Percentiles rank a stretch among this genome's conserved stretches.
phyloP scores from a whole-genome alignment of 2,329 filamentous ascomycete genomes.

The Penicillium sp. region DNA sequence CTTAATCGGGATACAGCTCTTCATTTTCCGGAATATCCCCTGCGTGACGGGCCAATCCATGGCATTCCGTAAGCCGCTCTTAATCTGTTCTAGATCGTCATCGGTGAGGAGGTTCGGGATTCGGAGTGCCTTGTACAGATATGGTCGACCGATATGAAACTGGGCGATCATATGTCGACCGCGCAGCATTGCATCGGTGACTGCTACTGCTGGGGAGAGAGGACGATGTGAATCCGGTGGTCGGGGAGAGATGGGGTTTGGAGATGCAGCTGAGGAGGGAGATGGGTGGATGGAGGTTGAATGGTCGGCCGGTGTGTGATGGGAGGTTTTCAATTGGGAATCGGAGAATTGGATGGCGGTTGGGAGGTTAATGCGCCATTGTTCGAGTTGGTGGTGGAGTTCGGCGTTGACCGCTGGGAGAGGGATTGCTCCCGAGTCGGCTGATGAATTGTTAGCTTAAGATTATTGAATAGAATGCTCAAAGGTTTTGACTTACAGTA shows the following conservation, averaged over 20 bases:
- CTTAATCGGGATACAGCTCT: constrained; percentile 47
- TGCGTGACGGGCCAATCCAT: constrained; percentile 48
- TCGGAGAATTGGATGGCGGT: constrained; percentile 52
- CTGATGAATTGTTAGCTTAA: constrained; percentile 15
- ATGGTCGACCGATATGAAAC: constrained; percentile 48
- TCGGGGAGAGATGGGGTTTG: constrained; percentile 24
- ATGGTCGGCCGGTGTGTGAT: constrained; percentile 23
- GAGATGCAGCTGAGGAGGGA: constrained; percentile 24
- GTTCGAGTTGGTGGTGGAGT: constrained; percentile 59
- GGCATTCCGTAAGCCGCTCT: constrained; percentile 42
- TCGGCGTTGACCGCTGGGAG: constrained; percentile 55
- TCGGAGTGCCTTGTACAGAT: constrained; percentile 49
- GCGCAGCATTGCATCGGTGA: constrained; percentile 44
- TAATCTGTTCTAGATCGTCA: constrained; percentile 45
- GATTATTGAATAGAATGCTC: background rate
- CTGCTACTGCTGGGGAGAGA: constrained; percentile 38
- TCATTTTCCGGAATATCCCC: constrained; percentile 47
- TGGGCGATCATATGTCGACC: constrained; percentile 44
- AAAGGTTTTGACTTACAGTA: constrained; percentile 41
- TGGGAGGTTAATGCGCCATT: constrained; percentile 59
- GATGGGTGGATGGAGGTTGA: constrained; percentile 26
- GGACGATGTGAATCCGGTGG: constrained; percentile 26
- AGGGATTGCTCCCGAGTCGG: constrained; percentile 50
- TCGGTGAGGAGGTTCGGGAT: constrained; percentile 41
- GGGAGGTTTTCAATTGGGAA: constrained; percentile 13